Base-by-base conservation (phyloP, 768 basidiomycete genomes). In the Phylloporus sp. region DNA sequence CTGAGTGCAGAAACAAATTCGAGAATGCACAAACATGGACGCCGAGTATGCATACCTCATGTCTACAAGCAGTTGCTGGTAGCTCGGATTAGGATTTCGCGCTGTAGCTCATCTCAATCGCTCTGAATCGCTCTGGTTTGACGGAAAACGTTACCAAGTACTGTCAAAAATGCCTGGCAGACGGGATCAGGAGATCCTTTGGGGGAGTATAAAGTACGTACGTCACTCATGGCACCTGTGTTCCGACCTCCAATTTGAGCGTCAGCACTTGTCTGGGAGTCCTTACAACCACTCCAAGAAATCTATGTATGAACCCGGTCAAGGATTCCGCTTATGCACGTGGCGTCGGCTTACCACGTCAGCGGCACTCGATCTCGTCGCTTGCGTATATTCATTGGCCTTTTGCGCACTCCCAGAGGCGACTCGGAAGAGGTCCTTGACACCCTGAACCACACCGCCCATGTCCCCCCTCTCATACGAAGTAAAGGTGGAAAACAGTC, bases 241-340 rank as follows among this genome's bases (percentile, higher is more conserved):
- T 79, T 84, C 24, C 74, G 65, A 4, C 84, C 85, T 10, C 74
- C 70, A 60, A 88, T 82, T 33, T 72, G 68, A 4, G 85, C 78
- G 58, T 90, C 87, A 15, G 86, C 86, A 55, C 86, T 88, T n/a
- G 85, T 89, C 62, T 89, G 85, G 14, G 79, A 73, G 61, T 89
- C 87, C 52, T 84, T 85, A 64, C 86, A 87, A 22, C 85, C 87
- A 59, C 84, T 85, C 77, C 81, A 89, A n/a, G 82, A 84, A n/a
- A 89, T 84, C 86, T 89, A 14, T 2, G 45, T 32, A 29, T 39
- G 6, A 22, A 15, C 14, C 36, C 18, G 20, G 21, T 41, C n/a
- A 22, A 47, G 32, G 13, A 23, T 15, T 29, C 14, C 3, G 33
- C 17, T 17, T 42, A 27, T 6, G 13, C 40, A 41, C 28, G 6